Conservation (phyloP, 306 rosid genomes). For the Luffa aegyptiaca region DNA sequence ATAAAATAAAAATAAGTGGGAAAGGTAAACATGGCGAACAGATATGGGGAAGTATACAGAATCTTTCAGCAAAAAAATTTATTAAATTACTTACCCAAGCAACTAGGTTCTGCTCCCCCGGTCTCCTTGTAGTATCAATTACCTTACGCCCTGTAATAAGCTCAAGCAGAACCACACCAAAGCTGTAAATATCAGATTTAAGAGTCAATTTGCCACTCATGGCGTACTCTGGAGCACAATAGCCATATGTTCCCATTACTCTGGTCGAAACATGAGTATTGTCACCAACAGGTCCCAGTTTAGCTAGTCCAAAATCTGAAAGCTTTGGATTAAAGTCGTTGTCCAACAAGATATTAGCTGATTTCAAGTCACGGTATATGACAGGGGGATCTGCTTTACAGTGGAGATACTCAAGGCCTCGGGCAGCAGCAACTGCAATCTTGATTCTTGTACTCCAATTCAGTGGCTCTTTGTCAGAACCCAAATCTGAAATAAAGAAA, state of each 20-base stretch:
- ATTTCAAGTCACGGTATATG: constrained; percentile 89
- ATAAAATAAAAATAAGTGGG: not conserved
- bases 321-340: constrained; percentile 70
- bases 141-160: constrained; percentile 85
- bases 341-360: constrained; percentile 84
- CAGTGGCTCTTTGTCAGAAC: constrained; percentile 41
- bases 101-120: constrained; percentile 84
- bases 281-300: constrained; percentile 96
- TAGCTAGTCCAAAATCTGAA: constrained; percentile 95
- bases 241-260: constrained; percentile 95
- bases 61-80: not conserved
- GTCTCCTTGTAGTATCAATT: constrained; percentile 44
- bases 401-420: constrained; percentile 90
- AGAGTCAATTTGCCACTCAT: constrained; percentile 95
- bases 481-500: constrained; percentile 36
- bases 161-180: constrained; percentile 96
- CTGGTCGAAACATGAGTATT: constrained; percentile 94
- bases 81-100: constrained; percentile 53
- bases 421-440: constrained; percentile 84
- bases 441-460: constrained; percentile 77
- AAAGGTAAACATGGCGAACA: too few relatives aligned
- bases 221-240: constrained; percentile 97
- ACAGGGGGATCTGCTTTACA: constrained; percentile 91
- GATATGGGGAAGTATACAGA: not conserved
- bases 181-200: constrained; percentile 92